Conservation (phyloP, 2,329 filamentous ascomycete species). For the Paracoccidioides brasiliensis region DNA sequence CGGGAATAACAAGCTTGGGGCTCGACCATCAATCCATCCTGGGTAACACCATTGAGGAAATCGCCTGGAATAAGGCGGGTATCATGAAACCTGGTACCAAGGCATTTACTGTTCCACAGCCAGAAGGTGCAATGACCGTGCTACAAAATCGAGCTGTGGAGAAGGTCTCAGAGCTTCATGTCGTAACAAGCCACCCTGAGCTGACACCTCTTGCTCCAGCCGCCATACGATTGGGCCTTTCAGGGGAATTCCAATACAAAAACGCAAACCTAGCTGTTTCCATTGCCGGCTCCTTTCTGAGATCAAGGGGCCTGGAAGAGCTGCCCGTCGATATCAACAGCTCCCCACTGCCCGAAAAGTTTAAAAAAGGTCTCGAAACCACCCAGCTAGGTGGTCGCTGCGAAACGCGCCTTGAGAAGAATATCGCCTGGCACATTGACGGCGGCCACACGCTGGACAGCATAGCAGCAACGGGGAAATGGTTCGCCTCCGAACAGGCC, state of each 20-base stretch:
- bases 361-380: conserved; percentile 51
- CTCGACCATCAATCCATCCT: conserved; percentile 77
- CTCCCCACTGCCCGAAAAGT: conserved; percentile 43
- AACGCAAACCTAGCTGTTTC: conserved; percentile 51
- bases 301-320: conserved; percentile 21
- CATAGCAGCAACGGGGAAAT: conserved; percentile 59
- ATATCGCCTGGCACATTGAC: conserved; percentile 66
- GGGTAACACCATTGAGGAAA: conserved; percentile 64
- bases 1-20: conserved; percentile 66
- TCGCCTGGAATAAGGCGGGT: conserved; percentile 86
- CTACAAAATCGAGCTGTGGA: conserved; percentile 43
- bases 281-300: conserved; percentile 29
- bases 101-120: conserved; percentile 51
- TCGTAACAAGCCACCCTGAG: conserved; percentile 38
- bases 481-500: conserved; percentile 48
- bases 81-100: conserved; percentile 59
- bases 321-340: conserved; percentile 27
- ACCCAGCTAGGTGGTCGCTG: conserved; percentile 65
- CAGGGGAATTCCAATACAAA: conserved; percentile 49
- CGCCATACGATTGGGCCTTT: conserved; percentile 43
- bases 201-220: conserved; percentile 26
- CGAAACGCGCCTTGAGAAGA: conserved; percentile 48
- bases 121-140: conserved; percentile 41
- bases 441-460: conserved; percentile 82
- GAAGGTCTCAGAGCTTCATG: conserved; percentile 34